Percentiles rank a stretch among this genome's conserved stretches.
Evolutionary conservation across 2,329 filamentous ascomycete genomes (phyloP).

Genomic region (Hypoxylon sp.): DNA sequence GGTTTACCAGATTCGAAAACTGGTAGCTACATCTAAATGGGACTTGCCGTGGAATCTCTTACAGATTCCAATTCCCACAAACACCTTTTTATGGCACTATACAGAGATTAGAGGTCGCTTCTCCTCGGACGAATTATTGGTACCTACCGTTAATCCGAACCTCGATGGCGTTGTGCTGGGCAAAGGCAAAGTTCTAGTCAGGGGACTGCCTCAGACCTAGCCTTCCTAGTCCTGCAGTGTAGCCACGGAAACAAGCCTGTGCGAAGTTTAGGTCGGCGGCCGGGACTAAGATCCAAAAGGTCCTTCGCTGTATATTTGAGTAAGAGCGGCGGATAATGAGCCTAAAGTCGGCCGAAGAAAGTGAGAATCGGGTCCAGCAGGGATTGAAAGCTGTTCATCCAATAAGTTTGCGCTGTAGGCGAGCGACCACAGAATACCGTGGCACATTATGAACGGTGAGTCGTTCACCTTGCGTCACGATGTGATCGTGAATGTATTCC

Average conservation of each 20-base stretch:
- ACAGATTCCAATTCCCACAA: background rate
- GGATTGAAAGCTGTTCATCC: constrained; percentile 37
- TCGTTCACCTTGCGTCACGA: constrained; percentile 44
- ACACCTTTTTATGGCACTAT: background rate
- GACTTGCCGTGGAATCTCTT: background rate
- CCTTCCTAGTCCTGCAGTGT: constrained; percentile 30
- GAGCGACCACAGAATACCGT: constrained; percentile 45
- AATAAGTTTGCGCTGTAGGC: constrained; percentile 48
- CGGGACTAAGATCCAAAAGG: background rate
- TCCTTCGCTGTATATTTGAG: constrained; percentile 12
- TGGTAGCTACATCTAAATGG: background rate
- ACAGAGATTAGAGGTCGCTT: background rate
- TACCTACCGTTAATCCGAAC: constrained; percentile 20
- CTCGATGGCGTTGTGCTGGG: constrained; percentile 17
- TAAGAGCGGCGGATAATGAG: constrained; percentile 26
- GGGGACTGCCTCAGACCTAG: constrained; percentile 26
- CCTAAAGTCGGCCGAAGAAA: constrained; percentile 35
- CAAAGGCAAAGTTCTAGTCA: constrained; percentile 19
- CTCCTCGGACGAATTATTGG: constrained; percentile 14
- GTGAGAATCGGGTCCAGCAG: constrained; percentile 35
- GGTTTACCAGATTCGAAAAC: constrained; percentile 7
- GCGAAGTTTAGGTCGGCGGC: constrained; percentile 15
- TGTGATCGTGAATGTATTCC: constrained; percentile 22
- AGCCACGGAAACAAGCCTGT: constrained; percentile 28
- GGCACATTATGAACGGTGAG: constrained; percentile 32